A percentile compares a stretch with the other conserved stretches of the same genome.
phyloP scores from a whole-genome alignment of 495 filamentous ascomycete genomes.

The Podospora conica region DNA sequence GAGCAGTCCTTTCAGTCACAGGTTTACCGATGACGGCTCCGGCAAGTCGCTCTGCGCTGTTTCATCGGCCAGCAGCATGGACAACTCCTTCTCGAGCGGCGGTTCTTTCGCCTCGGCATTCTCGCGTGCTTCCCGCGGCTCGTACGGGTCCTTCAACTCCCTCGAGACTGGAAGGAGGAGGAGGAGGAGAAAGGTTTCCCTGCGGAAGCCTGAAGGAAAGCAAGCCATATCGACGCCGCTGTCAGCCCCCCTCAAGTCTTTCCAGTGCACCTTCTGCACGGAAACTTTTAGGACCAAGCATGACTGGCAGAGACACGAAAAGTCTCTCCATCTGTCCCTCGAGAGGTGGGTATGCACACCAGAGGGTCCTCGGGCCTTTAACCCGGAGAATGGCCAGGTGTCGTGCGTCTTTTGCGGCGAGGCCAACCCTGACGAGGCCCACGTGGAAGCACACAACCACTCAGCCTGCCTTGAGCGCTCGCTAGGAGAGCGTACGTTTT shows the following conservation, averaged over 20 bases:
- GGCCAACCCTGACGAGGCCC: constrained; percentile 50
- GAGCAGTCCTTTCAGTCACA: constrained; percentile 47
- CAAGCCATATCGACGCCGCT: constrained; percentile 11
- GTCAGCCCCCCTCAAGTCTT: constrained; percentile 46
- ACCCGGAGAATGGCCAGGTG: constrained; percentile 40
- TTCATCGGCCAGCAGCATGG: constrained; percentile 66
- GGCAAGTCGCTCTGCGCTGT: constrained; percentile 61
- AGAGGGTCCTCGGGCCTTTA: constrained; percentile 49
- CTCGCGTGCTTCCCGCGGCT: constrained; percentile 60
- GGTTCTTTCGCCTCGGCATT: constrained; percentile 68
- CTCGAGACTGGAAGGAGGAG: constrained; percentile 59
- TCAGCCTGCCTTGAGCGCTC: constrained; percentile 60
- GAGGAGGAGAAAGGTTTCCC: constrained; percentile 52
- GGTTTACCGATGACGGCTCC: constrained; percentile 59
- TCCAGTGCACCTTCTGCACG: constrained; percentile 80
- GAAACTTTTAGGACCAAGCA: constrained; percentile 77
- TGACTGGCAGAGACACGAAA: constrained; percentile 82
- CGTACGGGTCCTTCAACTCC: constrained; percentile 49
- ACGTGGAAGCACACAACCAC: constrained; percentile 68
- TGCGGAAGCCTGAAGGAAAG: constrained; percentile 18
- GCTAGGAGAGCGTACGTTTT: constrained; percentile 63
- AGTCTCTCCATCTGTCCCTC: constrained; percentile 67
- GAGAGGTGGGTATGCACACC: constrained; percentile 79
- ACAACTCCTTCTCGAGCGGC: constrained; percentile 62
- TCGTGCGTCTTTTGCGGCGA: constrained; percentile 66